These are phyloP conservation scores for Fusarium torreyae DNA, from an alignment of 2,329 filamentous ascomycete genomes.

Conservation along the genomic window DNA sequence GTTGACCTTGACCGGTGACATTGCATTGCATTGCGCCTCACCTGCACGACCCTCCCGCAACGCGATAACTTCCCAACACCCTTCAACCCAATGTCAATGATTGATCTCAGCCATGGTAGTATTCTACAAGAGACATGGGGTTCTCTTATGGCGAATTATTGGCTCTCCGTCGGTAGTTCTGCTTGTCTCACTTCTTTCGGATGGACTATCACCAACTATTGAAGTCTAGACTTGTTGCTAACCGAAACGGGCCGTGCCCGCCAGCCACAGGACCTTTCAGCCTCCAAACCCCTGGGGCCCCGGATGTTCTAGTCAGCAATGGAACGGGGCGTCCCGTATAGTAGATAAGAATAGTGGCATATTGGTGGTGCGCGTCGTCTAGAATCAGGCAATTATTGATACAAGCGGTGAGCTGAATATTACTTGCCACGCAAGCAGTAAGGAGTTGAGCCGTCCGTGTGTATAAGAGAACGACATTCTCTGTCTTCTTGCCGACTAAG, in stretches of 20 bases:
- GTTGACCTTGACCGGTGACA: too few species aligned
- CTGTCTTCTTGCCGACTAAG: background rate
- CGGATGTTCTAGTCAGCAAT: background rate
- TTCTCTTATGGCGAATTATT: too few species aligned
- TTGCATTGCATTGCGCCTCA: too few species aligned
- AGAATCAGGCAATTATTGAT: background rate
- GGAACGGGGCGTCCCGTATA: background rate
- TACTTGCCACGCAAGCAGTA: background rate
- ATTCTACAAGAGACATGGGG: too few species aligned
- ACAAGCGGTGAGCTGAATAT: background rate
- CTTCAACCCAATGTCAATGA: too few species aligned
- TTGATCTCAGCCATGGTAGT: too few species aligned
- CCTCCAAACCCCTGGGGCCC: background rate
- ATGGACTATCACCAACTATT: background rate
- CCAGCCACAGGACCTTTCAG: background rate
- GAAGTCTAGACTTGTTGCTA: background rate
- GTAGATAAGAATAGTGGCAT: background rate
- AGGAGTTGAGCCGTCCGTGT: too few species aligned
- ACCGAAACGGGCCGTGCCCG: background rate
- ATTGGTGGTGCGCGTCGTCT: background rate
- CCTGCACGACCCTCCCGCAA: too few species aligned
- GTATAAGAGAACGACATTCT: background rate
- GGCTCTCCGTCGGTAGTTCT: too few species aligned
- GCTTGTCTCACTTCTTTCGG: background rate
- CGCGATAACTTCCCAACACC: too few species aligned